A percentile compares a stretch with the other conserved stretches of the same genome.
Evolutionary conservation across 1,284 basidiomycete species (phyloP).

Genomic region (Irpex sp.): DNA sequence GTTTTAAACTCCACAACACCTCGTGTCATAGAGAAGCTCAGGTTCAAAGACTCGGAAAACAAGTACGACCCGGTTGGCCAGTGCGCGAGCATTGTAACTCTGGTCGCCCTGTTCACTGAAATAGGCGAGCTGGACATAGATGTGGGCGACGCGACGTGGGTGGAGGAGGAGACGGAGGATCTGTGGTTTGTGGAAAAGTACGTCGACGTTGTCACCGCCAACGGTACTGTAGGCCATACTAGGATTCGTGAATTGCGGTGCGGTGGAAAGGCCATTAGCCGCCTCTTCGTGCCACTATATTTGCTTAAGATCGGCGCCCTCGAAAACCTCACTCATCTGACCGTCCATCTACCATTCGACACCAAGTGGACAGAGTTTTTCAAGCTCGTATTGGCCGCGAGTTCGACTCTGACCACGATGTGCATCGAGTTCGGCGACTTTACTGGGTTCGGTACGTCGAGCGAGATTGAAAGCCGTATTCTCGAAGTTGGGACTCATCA

Average conservation of each 20-base stretch:
- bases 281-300: neutral
- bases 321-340: neutral
- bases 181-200: neutral
- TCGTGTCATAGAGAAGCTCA: too few relatives aligned
- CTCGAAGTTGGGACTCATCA: too few relatives aligned
- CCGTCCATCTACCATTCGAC: neutral
- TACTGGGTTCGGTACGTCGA: neutral
- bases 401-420: neutral
- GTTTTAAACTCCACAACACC: too few relatives aligned
- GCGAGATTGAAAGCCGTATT: neutral
- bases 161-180: neutral
- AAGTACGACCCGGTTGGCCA: too few relatives aligned
- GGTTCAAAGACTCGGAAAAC: too few relatives aligned
- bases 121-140: neutral
- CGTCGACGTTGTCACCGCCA: neutral
- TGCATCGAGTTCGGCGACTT: neutral
- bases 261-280: neutral
- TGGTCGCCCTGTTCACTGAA: neutral
- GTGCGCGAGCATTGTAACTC: neutral
- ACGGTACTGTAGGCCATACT: neutral
- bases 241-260: neutral
- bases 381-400: neutral
- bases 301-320: neutral
- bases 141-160: neutral
- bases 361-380: neutral